These are phyloP conservation scores for Serendipita sp. DNA, from an alignment of 768 basidiomycete species.

Conservation along the genomic window DNA sequence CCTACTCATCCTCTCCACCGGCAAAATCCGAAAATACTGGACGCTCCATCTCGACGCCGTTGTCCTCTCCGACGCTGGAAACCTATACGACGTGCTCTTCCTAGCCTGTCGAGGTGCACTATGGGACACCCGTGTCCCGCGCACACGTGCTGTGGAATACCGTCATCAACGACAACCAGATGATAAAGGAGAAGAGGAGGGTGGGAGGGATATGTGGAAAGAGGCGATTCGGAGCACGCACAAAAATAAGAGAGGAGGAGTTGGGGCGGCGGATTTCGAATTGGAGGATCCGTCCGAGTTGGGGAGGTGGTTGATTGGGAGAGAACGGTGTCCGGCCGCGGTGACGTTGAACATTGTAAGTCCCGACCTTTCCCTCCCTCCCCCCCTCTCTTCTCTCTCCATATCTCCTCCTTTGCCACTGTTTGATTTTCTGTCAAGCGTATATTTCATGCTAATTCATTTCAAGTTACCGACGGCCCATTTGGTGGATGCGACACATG, in stretches of 20 bases:
- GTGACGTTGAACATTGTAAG: conserved; percentile 64
- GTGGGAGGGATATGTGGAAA: conserved; percentile 15
- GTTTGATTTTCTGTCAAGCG: neutral
- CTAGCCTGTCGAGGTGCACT: conserved; percentile 65
- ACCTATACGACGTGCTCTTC: conserved; percentile 62
- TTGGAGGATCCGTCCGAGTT: conserved; percentile 80
- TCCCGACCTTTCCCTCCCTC: conserved; percentile 9
- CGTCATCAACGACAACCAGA: conserved; percentile 28
- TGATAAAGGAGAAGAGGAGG: conserved; percentile 26
- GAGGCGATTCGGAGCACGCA: neutral
- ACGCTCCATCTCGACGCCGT: conserved; percentile 59
- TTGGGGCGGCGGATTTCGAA: conserved; percentile 62
- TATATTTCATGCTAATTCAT: neutral
- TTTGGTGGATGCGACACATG: conserved; percentile 56
- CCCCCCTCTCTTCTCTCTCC: neutral
- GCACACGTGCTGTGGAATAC: conserved; percentile 57
- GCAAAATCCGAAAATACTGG: conserved; percentile 57
- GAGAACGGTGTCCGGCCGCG: conserved; percentile 58
- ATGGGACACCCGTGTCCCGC: conserved; percentile 67
- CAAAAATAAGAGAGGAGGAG: neutral
- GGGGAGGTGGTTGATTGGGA: conserved; percentile 46
- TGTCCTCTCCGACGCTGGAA: conserved; percentile 58
- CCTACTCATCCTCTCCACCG: conserved; percentile 39
- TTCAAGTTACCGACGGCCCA: conserved; percentile 40
- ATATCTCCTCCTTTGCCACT: neutral